A percentile compares a stretch with the other conserved stretches of the same genome.
Conservation (phyloP, 139 green algal genomes). For the Zygnema cylindricum region DNA sequence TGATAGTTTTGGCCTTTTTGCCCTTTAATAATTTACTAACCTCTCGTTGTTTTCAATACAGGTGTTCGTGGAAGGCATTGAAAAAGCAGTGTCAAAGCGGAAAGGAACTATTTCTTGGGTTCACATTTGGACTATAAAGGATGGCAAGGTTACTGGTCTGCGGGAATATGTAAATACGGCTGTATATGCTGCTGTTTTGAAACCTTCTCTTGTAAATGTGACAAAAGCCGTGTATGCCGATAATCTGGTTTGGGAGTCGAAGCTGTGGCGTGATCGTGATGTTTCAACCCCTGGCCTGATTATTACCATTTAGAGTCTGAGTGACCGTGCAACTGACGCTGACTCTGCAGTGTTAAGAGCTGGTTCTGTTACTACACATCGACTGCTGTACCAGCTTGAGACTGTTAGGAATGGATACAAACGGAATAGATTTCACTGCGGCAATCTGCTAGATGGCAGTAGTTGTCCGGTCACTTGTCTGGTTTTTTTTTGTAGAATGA, state of each 20-base stretch:
- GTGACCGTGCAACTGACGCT: too few relatives aligned
- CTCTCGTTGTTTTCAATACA: background rate
- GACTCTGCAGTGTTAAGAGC: too few relatives aligned
- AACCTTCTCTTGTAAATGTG: background rate
- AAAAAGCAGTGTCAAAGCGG: background rate
- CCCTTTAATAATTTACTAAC: background rate
- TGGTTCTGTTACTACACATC: too few relatives aligned
- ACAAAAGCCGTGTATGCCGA: background rate
- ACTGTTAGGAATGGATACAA: too few relatives aligned
- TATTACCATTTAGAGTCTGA: conserved; percentile 1
- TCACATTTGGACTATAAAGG: conserved; percentile 23
- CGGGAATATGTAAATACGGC: conserved; percentile 16
- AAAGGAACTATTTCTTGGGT: conserved; percentile 13
- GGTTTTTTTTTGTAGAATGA: too few relatives aligned
- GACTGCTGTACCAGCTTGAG: too few relatives aligned
- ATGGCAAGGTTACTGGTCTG: background rate
- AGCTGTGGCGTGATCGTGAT: conserved; percentile 21
- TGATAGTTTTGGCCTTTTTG: background rate
- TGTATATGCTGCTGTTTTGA: conserved; percentile 19
- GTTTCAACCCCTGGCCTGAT: conserved; percentile 22
- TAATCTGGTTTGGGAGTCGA: conserved; percentile 20
- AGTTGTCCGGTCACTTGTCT: too few relatives aligned
- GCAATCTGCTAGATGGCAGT: too few relatives aligned
- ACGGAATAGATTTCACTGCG: too few relatives aligned
- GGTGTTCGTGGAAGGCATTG: conserved; percentile 25